These are phyloP conservation scores for Endoconidiophora polonica DNA, from an alignment of 2,329 filamentous ascomycete species.

Conservation along the genomic window DNA sequence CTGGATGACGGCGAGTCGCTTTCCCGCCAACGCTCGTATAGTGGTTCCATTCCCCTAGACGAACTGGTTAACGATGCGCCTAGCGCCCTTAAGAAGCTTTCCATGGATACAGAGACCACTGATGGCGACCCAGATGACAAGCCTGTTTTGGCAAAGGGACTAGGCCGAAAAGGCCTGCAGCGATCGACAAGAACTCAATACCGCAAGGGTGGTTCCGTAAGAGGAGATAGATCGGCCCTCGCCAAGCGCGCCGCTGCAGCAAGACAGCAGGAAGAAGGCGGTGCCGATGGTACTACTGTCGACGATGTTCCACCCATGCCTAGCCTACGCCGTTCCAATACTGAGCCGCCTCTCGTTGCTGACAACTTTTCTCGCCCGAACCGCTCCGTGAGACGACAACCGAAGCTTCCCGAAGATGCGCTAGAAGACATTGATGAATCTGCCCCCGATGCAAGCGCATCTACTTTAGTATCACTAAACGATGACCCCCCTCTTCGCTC, in stretches of 20 bases:
- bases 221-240: conserved; percentile 57
- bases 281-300: conserved; percentile 21
- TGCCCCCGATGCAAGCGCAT: neutral
- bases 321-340: conserved; percentile 45
- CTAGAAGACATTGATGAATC: conserved; percentile 8
- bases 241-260: conserved; percentile 47
- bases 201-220: conserved; percentile 66
- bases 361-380: conserved; percentile 49
- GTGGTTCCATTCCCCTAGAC: conserved; percentile 46
- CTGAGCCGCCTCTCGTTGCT: conserved; percentile 39
- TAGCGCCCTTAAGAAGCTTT: conserved; percentile 51
- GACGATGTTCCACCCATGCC: conserved; percentile 19
- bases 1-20: conserved; percentile 70
- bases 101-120: conserved; percentile 34
- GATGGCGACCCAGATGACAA: conserved; percentile 42
- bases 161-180: conserved; percentile 56
- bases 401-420: conserved; percentile 32
- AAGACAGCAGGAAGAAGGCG: conserved; percentile 8
- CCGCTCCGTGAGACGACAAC: conserved; percentile 29
- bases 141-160: conserved; percentile 67
- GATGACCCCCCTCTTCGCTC: neutral
- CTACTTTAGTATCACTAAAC: neutral
- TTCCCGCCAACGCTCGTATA: conserved; percentile 50
- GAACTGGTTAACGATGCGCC: conserved; percentile 67
- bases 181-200: conserved; percentile 88